These are phyloP conservation scores for Sphaerulina vaccinii DNA, from an alignment of 2,329 filamentous ascomycete species.

Conservation along the genomic window DNA sequence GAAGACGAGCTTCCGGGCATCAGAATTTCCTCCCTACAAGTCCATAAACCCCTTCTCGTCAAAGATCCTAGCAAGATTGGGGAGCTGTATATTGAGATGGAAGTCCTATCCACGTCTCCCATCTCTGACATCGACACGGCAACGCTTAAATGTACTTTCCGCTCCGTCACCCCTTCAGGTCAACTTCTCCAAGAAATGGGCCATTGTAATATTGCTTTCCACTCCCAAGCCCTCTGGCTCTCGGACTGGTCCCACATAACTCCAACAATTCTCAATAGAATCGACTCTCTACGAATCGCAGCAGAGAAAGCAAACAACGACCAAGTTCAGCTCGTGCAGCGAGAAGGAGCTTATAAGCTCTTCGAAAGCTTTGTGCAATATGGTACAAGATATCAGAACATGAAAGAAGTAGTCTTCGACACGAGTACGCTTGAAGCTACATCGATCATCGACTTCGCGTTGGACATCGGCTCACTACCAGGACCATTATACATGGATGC, in stretches of 20 bases:
- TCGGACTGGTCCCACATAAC: constrained; percentile 23
- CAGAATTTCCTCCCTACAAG: constrained; percentile 30
- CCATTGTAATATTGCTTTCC: constrained; percentile 28
- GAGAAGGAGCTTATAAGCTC: constrained; percentile 26
- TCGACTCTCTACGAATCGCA: constrained; percentile 21
- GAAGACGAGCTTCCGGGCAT: constrained; percentile 24
- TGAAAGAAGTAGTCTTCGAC: constrained; percentile 32
- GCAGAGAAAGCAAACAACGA: constrained; percentile 21
- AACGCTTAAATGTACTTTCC: constrained; percentile 24
- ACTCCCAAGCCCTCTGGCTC: constrained; percentile 24
- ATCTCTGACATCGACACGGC: background rate
- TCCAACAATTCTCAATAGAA: constrained; percentile 22
- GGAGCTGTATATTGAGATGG: constrained; percentile 31
- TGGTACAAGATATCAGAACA: constrained; percentile 29
- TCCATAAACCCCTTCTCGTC: constrained; percentile 32
- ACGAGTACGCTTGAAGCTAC: constrained; percentile 28
- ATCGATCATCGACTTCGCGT: constrained; percentile 33
- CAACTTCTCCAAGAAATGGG: constrained; percentile 29
- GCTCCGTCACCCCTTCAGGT: constrained; percentile 27
- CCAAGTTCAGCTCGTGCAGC: constrained; percentile 23
- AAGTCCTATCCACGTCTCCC: constrained; percentile 12
- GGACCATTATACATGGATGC: constrained; percentile 42
- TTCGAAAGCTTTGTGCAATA: constrained; percentile 33
- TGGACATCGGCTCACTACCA: constrained; percentile 31
- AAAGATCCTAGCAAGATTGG: constrained; percentile 22